phyloP scores from a whole-genome alignment of 495 filamentous ascomycete genomes.

The Aspergillus bertholletiae region DNA sequence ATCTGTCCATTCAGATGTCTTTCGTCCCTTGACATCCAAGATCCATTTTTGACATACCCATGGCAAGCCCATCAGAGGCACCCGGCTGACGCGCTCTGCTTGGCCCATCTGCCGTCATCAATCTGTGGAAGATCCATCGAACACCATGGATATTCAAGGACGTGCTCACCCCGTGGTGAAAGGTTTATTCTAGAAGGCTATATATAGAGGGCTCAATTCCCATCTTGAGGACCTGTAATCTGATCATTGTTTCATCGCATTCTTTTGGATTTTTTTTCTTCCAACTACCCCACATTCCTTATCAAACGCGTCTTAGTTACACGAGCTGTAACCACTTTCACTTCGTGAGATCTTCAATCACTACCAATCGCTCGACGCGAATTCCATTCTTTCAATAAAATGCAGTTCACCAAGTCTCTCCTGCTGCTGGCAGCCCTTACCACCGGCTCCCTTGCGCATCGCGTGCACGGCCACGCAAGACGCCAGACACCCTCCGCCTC shows the following conservation, averaged over 20 bases:
- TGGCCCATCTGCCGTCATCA: background rate
- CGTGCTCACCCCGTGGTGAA: background rate
- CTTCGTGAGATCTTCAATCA: background rate
- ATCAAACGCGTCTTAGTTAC: background rate
- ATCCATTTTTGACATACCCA: background rate
- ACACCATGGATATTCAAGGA: background rate
- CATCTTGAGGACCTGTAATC: background rate
- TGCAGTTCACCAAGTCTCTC: slow-evolving; percentile 34
- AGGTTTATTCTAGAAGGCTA: background rate
- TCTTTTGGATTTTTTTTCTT: background rate
- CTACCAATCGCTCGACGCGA: slow-evolving; percentile 7
- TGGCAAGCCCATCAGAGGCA: background rate
- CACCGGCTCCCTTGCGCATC: slow-evolving; percentile 22
- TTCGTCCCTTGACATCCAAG: background rate
- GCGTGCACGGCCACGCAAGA: slow-evolving; percentile 14
- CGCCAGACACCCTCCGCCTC: slow-evolving; percentile 23
- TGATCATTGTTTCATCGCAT: background rate
- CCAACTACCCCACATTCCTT: slow-evolving; percentile 9
- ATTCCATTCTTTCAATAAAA: slow-evolving; percentile 9
- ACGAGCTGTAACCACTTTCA: background rate
- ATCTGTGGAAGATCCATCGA: background rate
- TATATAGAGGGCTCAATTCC: background rate
- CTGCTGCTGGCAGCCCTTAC: slow-evolving; percentile 34
- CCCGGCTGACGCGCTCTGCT: background rate
- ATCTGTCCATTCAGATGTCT: background rate